Evolutionary conservation across 2,329 filamentous ascomycete species (phyloP).

Genomic region (Gyromitra esculenta): DNA sequence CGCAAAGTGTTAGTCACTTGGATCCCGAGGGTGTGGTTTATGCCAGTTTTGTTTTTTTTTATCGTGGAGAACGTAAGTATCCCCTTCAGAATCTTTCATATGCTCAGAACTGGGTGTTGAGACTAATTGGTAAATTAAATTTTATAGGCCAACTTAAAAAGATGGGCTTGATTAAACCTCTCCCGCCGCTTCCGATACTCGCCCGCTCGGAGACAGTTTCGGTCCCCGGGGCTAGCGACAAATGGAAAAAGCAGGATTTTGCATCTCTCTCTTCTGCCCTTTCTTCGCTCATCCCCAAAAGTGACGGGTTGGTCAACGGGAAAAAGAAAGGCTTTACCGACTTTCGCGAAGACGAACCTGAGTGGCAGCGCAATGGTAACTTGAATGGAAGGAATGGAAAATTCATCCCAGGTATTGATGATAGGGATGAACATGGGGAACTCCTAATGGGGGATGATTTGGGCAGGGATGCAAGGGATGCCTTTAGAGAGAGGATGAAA

Average conservation of each 20-base stretch:
- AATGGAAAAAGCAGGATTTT: slow-evolving; percentile 49
- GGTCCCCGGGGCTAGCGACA: slow-evolving; percentile 26
- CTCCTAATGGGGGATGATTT: slow-evolving; percentile 71
- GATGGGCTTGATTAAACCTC: slow-evolving; percentile 85
- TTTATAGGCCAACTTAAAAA: slow-evolving; percentile 86
- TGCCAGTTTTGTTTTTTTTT: slow-evolving; percentile 97
- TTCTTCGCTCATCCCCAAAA: slow-evolving; percentile 53
- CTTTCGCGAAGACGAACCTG: slow-evolving; percentile 47
- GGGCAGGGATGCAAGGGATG: slow-evolving; percentile 57
- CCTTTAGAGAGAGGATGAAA: slow-evolving; percentile 59
- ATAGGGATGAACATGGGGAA: slow-evolving; percentile 70
- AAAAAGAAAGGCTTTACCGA: slow-evolving; percentile 49
- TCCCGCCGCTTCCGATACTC: slow-evolving; percentile 67
- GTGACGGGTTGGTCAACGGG: slow-evolving; percentile 43
- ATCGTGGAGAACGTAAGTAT: slow-evolving; percentile 87
- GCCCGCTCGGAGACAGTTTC: slow-evolving; percentile 59
- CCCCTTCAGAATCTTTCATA: slow-evolving; percentile 17
- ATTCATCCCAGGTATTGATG: slow-evolving; percentile 63
- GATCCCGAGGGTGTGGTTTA: slow-evolving; percentile 96
- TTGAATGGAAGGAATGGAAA: slow-evolving; percentile 40
- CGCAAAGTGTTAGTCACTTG: slow-evolving; percentile 98
- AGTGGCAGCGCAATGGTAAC: slow-evolving; percentile 35
- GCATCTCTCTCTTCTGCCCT: slow-evolving; percentile 49
- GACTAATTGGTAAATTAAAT: slow-evolving; percentile 54
- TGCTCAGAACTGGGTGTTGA: not conserved